phyloP scores from a whole-genome alignment of 192 early-diverging fungal genomes.

The Coemansia sp. region DNA sequence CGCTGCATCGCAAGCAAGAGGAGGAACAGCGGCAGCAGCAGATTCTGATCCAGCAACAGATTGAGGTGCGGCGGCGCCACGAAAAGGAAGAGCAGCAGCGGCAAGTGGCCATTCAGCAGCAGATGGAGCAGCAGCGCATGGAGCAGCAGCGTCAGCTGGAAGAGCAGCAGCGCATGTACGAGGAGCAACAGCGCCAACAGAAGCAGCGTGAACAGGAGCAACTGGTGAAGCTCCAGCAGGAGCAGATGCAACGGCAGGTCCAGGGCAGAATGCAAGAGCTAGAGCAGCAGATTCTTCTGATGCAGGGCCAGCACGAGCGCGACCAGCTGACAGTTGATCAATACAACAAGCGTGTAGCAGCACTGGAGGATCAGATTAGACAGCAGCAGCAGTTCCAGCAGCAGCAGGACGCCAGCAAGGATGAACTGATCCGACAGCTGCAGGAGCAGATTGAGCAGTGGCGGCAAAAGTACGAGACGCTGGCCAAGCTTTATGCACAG shows the following conservation, averaged over 20 bases:
- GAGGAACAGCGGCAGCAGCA: constrained; percentile 62
- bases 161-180: constrained; percentile 70
- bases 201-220: constrained; percentile 70
- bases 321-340: constrained; percentile 83
- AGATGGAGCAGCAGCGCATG: constrained; percentile 62
- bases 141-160: constrained; percentile 63
- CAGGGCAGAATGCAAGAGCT: constrained; percentile 76
- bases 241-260: constrained; percentile 81
- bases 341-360: constrained; percentile 81
- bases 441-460: constrained; percentile 94
- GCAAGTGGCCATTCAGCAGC: constrained; percentile 45
- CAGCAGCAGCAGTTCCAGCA: constrained; percentile 67
- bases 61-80: constrained; percentile 59
- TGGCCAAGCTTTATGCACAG: constrained; percentile 97
- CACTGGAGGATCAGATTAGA: constrained; percentile 80
- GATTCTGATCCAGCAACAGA: constrained; percentile 54
- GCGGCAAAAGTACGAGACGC: constrained; percentile 96
- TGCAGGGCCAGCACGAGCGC: constrained; percentile 73
- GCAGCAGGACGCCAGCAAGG: constrained; percentile 77
- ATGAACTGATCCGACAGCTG: constrained; percentile 78
- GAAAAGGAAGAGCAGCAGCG: constrained; percentile 62
- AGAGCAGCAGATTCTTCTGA: constrained; percentile 77
- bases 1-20: constrained; percentile 65
- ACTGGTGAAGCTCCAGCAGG: constrained; percentile 70
- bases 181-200: constrained; percentile 75